phyloP scores from a whole-genome alignment of 2,329 filamentous ascomycete genomes.

The Alternaria sp. region DNA sequence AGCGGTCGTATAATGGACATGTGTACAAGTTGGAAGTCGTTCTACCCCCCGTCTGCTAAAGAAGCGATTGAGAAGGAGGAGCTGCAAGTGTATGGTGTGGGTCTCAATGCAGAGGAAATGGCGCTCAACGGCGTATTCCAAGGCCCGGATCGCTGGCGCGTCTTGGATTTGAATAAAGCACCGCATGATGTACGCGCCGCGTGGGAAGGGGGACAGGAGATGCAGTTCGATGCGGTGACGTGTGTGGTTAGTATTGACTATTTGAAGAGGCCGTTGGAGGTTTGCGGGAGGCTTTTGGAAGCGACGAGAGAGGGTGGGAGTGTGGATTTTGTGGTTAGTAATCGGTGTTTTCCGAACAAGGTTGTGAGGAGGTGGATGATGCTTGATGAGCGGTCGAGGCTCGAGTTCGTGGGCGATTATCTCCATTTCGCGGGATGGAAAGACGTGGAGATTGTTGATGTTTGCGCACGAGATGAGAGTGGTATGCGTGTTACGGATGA shows the following conservation, averaged over 20 bases:
- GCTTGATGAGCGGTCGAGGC: conserved; percentile 56
- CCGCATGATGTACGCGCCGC: conserved; percentile 42
- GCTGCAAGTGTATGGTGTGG: conserved; percentile 57
- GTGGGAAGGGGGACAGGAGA: conserved; percentile 11
- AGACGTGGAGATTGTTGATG: conserved; percentile 62
- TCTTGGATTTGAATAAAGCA: conserved; percentile 56
- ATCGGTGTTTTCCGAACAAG: conserved; percentile 64
- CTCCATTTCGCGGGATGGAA: conserved; percentile 62
- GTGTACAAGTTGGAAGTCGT: conserved; percentile 61
- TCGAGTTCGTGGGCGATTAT: conserved; percentile 62
- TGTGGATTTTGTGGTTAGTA: conserved; percentile 62
- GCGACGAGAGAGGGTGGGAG: conserved; percentile 55
- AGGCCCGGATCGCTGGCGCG: conserved; percentile 42
- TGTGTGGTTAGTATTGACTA: conserved; percentile 64
- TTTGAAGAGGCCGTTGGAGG: conserved; percentile 56
- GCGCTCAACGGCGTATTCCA: conserved; percentile 50
- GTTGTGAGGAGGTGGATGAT: conserved; percentile 60
- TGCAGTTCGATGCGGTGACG: conserved; percentile 56
- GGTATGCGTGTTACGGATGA: conserved; percentile 35
- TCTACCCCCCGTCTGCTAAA: conserved; percentile 53
- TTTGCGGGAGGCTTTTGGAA: conserved; percentile 55
- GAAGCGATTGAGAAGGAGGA: conserved; percentile 43
- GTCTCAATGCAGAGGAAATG: conserved; percentile 60
- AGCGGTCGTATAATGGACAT: conserved; percentile 59
- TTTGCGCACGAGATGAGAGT: conserved; percentile 54